Conservation (phyloP, 768 basidiomycete species). For the Mycena albidolilacea region DNA sequence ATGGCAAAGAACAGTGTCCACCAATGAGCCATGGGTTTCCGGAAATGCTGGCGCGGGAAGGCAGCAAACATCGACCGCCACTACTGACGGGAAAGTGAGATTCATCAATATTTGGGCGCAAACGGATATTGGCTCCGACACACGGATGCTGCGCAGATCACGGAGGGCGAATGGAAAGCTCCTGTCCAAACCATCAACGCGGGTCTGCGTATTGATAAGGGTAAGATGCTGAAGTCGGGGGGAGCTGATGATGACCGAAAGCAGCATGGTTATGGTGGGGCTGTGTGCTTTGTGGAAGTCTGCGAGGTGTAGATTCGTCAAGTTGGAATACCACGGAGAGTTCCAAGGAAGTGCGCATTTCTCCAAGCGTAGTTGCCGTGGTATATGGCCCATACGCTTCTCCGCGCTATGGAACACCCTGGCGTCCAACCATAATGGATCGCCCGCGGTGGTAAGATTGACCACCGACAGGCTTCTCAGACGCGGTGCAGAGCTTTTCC, state of each 20-base stretch:
- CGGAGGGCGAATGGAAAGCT: slow-evolving; percentile 8
- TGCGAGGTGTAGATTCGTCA: slow-evolving; percentile 34
- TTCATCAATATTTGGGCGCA: slow-evolving; percentile 8
- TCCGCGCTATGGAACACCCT: slow-evolving; percentile 14
- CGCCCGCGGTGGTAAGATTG: not conserved
- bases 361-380: slow-evolving; percentile 26
- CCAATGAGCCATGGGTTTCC: not conserved
- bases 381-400: not conserved
- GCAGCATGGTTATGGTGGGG: slow-evolving; percentile 22
- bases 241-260: slow-evolving; percentile 18
- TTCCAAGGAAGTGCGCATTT: slow-evolving; percentile 36
- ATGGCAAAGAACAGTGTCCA: not conserved
- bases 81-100: slow-evolving; percentile 13
- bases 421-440: slow-evolving; percentile 24
- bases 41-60: not conserved
- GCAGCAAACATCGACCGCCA: not conserved
- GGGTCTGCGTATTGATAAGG: slow-evolving; percentile 6
- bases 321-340: slow-evolving; percentile 33
- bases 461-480: slow-evolving; percentile 14
- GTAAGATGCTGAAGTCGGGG: slow-evolving; percentile 32
- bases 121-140: slow-evolving; percentile 1
- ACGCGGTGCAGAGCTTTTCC: not conserved
- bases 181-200: not conserved
- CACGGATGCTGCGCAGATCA: not conserved
- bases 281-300: slow-evolving; percentile 10